Evolutionary conservation across 1,284 basidiomycete genomes (phyloP).

Genomic region (Irpex sp.): DNA sequence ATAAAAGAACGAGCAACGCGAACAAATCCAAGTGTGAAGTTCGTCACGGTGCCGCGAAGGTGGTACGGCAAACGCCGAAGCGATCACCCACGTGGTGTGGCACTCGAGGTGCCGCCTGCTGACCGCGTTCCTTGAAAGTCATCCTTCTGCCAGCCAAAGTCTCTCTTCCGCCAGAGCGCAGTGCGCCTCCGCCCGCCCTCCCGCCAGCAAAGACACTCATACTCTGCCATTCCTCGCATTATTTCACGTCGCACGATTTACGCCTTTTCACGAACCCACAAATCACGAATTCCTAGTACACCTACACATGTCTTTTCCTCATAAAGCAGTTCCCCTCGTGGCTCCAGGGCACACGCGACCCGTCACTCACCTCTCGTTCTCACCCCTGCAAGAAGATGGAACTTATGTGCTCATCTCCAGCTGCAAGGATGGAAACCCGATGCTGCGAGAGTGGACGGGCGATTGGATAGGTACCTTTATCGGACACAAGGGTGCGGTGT

Average conservation of each 20-base stretch:
- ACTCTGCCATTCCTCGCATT: conserved; percentile 13
- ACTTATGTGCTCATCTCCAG: conserved; percentile 87
- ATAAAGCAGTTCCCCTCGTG: conserved; percentile 70
- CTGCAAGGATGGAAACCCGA: conserved; percentile 96
- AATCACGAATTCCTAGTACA: conserved; percentile 4
- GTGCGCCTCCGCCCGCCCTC: conserved; percentile 41
- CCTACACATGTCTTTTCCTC: conserved; percentile 29
- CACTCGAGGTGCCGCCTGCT: neutral
- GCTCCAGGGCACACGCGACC: conserved; percentile 81
- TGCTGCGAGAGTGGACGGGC: conserved; percentile 94
- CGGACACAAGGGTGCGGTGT: conserved; percentile 98
- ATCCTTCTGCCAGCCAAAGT: neutral
- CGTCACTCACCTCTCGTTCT: conserved; percentile 93
- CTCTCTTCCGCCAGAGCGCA: conserved; percentile 40
- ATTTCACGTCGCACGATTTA: conserved; percentile 16
- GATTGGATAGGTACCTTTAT: conserved; percentile 99
- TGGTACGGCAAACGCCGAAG: neutral
- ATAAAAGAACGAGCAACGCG: too few relatives aligned
- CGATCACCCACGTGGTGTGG: neutral
- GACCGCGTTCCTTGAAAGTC: neutral
- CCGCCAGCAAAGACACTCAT: conserved; percentile 21
- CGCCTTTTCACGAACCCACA: conserved; percentile 5
- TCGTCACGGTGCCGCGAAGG: neutral
- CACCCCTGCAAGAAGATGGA: conserved; percentile 74
- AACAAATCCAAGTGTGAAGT: neutral